Percentiles rank a stretch among this genome's conserved stretches.
Evolutionary conservation across 495 filamentous ascomycete genomes (phyloP).

Genomic region (Penicillium angulare): DNA sequence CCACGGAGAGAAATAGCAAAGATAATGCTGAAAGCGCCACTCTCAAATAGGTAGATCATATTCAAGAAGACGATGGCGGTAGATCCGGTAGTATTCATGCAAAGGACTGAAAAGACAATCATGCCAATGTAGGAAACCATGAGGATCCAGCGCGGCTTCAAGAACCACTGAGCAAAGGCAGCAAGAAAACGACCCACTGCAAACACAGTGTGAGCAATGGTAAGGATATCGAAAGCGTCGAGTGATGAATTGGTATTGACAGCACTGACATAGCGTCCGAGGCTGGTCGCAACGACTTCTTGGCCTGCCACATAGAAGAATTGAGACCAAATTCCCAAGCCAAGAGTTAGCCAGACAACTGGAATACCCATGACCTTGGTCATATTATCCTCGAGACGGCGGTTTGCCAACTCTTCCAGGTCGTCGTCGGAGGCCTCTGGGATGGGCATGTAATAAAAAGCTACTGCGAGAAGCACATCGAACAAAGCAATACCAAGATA

Average conservation of each 20-base stretch:
- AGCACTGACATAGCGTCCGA: slow-evolving; percentile 38
- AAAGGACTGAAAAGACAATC: slow-evolving; percentile 53
- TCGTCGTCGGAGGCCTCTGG: slow-evolving; percentile 68
- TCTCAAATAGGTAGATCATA: slow-evolving; percentile 61
- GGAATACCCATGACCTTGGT: slow-evolving; percentile 43
- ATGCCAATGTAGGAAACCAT: slow-evolving; percentile 53
- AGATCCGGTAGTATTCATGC: slow-evolving; percentile 51
- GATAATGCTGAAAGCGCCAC: slow-evolving; percentile 60
- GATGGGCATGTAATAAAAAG: slow-evolving; percentile 63
- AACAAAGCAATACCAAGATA: slow-evolving; percentile 69
- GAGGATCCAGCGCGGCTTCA: slow-evolving; percentile 65
- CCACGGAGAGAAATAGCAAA: slow-evolving; percentile 62
- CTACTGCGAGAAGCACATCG: slow-evolving; percentile 60
- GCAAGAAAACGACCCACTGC: slow-evolving; percentile 62
- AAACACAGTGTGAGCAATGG: slow-evolving; percentile 59
- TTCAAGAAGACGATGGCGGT: slow-evolving; percentile 50
- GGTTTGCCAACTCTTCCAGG: slow-evolving; percentile 53
- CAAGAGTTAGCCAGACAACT: slow-evolving; percentile 58
- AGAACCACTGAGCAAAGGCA: slow-evolving; percentile 50
- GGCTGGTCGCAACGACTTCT: slow-evolving; percentile 53
- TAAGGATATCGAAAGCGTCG: slow-evolving; percentile 42
- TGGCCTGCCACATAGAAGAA: slow-evolving; percentile 68
- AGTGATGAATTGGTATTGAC: slow-evolving; percentile 33
- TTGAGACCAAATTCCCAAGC: slow-evolving; percentile 55
- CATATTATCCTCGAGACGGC: slow-evolving; percentile 50